Percentiles rank a stretch among this genome's conserved stretches.
These are phyloP conservation scores for Coemansia javaensis DNA, from an alignment of 192 early-diverging fungal species.

Conservation along the genomic window DNA sequence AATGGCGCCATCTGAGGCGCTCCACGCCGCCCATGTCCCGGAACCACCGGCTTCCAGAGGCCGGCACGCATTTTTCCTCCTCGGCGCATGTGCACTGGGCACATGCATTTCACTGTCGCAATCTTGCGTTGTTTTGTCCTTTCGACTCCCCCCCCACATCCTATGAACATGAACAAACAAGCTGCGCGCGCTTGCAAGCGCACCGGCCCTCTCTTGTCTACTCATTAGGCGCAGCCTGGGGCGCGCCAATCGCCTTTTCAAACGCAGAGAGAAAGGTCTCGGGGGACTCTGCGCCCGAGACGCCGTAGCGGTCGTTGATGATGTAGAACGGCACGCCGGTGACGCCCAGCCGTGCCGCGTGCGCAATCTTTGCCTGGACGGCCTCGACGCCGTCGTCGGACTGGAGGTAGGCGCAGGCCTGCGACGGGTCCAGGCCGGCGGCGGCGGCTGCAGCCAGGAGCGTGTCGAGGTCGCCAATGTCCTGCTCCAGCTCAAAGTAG, in stretches of 20 bases:
- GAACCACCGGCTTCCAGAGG: too few relatives aligned
- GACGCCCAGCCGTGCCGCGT: conserved; percentile 47
- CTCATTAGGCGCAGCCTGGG: too few relatives aligned
- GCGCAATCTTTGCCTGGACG: conserved; percentile 47
- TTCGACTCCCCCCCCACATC: too few relatives aligned
- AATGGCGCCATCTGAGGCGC: too few relatives aligned
- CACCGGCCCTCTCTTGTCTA: too few relatives aligned
- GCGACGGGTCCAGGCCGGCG: conserved; percentile 55
- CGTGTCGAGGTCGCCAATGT: conserved; percentile 58
- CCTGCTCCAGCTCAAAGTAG: conserved; percentile 71
- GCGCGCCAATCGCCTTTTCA: conserved; percentile 22
- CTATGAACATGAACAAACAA: too few relatives aligned
- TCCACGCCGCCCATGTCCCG: too few relatives aligned
- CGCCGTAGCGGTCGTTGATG: conserved; percentile 56
- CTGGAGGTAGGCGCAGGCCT: conserved; percentile 51
- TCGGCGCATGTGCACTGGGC: too few relatives aligned
- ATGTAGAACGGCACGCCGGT: conserved; percentile 70
- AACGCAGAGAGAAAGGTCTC: conserved; percentile 59
- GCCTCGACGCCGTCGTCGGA: conserved; percentile 54
- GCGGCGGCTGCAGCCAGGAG: conserved; percentile 55
- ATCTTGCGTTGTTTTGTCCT: too few relatives aligned
- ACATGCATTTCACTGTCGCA: too few relatives aligned
- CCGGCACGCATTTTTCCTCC: too few relatives aligned
- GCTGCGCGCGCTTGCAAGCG: too few relatives aligned
- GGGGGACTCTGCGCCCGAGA: conserved; percentile 68